Conservation (phyloP, 75 land plant genomes). For the Larix kaempferi region DNA sequence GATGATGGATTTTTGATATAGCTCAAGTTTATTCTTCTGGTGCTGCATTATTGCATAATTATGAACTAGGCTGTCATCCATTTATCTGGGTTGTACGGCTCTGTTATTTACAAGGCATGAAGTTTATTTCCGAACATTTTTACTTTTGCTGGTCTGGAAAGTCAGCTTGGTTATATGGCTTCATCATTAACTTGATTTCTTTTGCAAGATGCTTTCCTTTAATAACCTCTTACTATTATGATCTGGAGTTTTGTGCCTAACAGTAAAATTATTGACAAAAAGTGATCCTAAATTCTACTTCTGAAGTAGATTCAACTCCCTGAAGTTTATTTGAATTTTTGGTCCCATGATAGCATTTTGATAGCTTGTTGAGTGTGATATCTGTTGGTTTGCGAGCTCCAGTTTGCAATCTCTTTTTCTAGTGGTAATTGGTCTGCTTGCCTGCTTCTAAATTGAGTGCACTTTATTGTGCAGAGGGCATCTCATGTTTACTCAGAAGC, state of each 20-base stretch:
- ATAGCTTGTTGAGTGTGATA: background rate
- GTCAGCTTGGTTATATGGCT: too few relatives aligned
- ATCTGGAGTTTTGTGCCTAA: background rate
- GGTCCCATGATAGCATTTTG: background rate
- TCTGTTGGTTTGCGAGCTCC: background rate
- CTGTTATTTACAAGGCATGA: background rate
- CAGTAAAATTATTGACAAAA: too few relatives aligned
- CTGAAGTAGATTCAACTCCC: too few relatives aligned
- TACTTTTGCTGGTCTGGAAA: background rate
- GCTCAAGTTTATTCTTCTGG: background rate
- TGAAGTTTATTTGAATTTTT: background rate
- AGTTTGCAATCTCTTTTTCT: background rate
- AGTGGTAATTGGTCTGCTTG: background rate
- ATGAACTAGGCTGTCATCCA: background rate
- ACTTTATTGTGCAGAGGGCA: constrained; percentile 59
- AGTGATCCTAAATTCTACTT: too few relatives aligned
- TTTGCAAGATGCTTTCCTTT: background rate
- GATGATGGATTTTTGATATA: background rate
- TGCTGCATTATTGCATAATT: background rate
- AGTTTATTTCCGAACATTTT: background rate
- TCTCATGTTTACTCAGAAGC: constrained; percentile 96
- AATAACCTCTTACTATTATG: background rate
- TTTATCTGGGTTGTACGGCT: background rate
- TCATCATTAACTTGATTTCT: background rate
- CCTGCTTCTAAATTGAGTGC: background rate